Evolutionary conservation across 495 filamentous ascomycete species (phyloP), one percentile per base, ranked within the genome.

Genomic region (Aspergillus heteromorphus): DNA sequence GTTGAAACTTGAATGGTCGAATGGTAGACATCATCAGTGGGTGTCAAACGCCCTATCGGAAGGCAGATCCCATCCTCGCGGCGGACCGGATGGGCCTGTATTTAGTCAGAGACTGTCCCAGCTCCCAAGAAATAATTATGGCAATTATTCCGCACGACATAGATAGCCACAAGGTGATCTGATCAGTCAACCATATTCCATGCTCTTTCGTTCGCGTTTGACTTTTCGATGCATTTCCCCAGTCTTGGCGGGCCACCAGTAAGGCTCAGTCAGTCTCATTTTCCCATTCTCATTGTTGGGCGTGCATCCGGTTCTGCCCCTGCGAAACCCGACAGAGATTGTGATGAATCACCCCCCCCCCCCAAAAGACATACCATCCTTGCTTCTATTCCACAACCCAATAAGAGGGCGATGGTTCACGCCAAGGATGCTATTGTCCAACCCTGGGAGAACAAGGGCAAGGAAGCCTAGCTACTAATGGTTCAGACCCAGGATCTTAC

Each of bases 1-100:
- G 43, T 8, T 20, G 43, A 47, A 47, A 27, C 23, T 4, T 7
- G 3, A 27, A 27, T 27, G 7, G 43, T n/a, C 14, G 13, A 47
- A 20, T 38, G 16, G 43, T 27, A 19, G 43, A 47, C 43, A 47
- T 47, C 43, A 47, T 47, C 43, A 16, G 43, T 47, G 43, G 43
- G 43, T 47, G 43, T 27, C 23, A 25, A 47, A 29, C 10, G 27
- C 43, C 43, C 43, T 47, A 47, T 47, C 23, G 27, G 43, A 29
- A 16, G 21, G 14, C 27, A 18, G 13, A 29, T 23, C 43, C 43
- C 23, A 47, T 47, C 21, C 29, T 23, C 43, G 4, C 23, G 14
- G 21, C 14, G 23, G 43, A 16, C 43, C 43, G 9, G 34, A n/a
- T 4, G 34, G 8, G 8, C 5, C 5, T n/a, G 34, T 13, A n/a